phyloP scores from a whole-genome alignment of 371 early-diverging fungal species.

The Circinella minor region DNA sequence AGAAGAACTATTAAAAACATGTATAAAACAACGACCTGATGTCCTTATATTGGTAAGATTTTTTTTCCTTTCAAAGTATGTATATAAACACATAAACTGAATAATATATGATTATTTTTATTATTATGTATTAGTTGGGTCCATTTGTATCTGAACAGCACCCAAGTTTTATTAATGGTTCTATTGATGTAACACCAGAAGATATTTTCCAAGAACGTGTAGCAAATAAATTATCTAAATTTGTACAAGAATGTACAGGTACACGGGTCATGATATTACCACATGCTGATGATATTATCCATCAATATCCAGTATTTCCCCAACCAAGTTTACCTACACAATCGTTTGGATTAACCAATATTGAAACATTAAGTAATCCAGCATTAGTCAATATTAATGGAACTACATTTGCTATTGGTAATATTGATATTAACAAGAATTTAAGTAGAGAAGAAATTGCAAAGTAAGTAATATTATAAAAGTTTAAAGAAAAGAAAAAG shows the following conservation, averaged over 20 bases:
- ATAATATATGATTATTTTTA: background rate
- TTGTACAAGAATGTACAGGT: constrained; percentile 46
- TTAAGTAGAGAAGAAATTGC: constrained; percentile 69
- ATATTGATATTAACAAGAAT: constrained; percentile 73
- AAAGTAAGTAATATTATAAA: constrained; percentile 32
- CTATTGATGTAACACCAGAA: constrained; percentile 61
- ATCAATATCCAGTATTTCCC: constrained; percentile 78
- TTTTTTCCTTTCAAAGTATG: background rate
- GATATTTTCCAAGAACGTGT: constrained; percentile 69
- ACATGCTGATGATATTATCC: constrained; percentile 72
- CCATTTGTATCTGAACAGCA: constrained; percentile 22
- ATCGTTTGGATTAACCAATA: constrained; percentile 28
- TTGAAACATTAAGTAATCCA: constrained; percentile 83
- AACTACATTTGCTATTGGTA: constrained; percentile 70
- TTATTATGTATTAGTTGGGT: constrained; percentile 13
- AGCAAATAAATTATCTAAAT: constrained; percentile 38
- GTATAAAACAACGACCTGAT: constrained; percentile 71
- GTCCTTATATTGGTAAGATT: constrained; percentile 69
- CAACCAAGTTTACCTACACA: constrained; percentile 73
- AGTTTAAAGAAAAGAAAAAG: background rate
- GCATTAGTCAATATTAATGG: constrained; percentile 83
- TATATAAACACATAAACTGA: background rate
- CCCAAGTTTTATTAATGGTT: constrained; percentile 53
- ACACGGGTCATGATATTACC: constrained; percentile 75
- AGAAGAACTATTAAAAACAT: constrained; percentile 65